Evolutionary conservation across 352 stramenopile species (phyloP).

Genomic region (Pythium plurisporium): DNA sequence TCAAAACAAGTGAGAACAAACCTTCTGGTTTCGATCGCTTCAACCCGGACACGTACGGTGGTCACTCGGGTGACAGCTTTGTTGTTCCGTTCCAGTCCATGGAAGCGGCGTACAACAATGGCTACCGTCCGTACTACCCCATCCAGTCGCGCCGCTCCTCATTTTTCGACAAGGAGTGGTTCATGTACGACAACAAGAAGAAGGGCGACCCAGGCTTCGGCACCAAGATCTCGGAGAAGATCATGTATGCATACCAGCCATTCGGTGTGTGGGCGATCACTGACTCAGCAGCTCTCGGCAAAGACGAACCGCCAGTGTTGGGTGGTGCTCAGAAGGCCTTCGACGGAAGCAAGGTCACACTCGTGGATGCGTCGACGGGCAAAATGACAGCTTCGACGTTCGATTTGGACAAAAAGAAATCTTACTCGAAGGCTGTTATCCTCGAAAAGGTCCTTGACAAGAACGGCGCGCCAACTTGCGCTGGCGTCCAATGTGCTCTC

Average conservation of each 20-base stretch:
- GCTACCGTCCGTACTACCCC: conserved; percentile 88
- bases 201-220: conserved; percentile 43
- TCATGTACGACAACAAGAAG: conserved; percentile 56
- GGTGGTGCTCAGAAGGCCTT: conserved; percentile 6
- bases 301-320: conserved; percentile 23
- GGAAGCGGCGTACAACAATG: conserved; percentile 39
- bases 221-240: conserved; percentile 41
- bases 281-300: conserved; percentile 31
- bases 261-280: conserved; percentile 75
- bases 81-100: conserved; percentile 69
- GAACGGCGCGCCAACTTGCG: conserved; percentile 29
- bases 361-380: conserved; percentile 32
- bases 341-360: conserved; percentile 23
- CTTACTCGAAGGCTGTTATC: conserved; percentile 21
- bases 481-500: conserved; percentile 40
- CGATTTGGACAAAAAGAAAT: conserved; percentile 24
- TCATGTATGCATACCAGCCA: conserved; percentile 69
- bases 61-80: conserved; percentile 32
- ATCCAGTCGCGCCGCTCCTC: conserved; percentile 73
- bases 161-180: conserved; percentile 88
- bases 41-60: conserved; percentile 41
- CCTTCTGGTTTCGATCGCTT: conserved; percentile 38
- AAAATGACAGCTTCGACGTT: conserved; percentile 29
- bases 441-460: conserved; percentile 27
- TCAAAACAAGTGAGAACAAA: conserved; percentile 37